Conservation (phyloP, 257 asterid species). For the Nicotiana noctiflora region DNA sequence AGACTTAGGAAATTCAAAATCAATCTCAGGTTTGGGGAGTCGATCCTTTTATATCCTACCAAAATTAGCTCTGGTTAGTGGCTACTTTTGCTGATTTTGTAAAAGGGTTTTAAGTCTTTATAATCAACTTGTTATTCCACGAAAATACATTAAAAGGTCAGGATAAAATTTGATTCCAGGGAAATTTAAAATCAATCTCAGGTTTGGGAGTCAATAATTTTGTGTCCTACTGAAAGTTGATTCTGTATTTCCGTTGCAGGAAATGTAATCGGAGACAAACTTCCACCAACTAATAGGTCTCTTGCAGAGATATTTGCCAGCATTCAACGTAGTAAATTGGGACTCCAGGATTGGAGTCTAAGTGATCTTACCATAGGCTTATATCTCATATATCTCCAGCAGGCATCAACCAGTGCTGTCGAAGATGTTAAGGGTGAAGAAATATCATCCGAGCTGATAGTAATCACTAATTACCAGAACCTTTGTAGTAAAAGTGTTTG, state of each 20-base stretch:
- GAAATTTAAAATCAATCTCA: not conserved
- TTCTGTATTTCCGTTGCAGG: conserved; percentile 35
- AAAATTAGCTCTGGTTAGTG: not conserved
- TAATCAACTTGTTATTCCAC: not conserved
- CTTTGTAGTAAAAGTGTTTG: not conserved
- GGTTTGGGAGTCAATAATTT: not conserved
- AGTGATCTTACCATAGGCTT: conserved; percentile 89
- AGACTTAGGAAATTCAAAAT: not conserved
- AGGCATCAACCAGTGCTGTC: conserved; percentile 52
- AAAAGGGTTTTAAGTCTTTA: not conserved
- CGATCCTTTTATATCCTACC: not conserved
- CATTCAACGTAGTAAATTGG: conserved; percentile 82
- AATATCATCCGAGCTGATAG: conserved; percentile 65
- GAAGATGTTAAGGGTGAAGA: conserved; percentile 75
- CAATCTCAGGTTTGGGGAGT: not conserved
- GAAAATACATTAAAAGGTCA: not conserved
- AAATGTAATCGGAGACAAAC: conserved; percentile 36
- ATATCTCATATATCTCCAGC: conserved; percentile 81
- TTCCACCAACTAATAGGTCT: conserved; percentile 60
- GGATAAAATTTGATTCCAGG: not conserved
- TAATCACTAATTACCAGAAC: conserved; percentile 23
- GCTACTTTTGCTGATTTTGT: not conserved
- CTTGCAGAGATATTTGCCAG: conserved; percentile 70
- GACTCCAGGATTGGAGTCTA: conserved; percentile 91
- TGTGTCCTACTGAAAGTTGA: not conserved